Evolutionary conservation across 2,329 filamentous ascomycete species (phyloP), one percentile per base, ranked within the genome.

Genomic region (Trichoderma sp.): DNA sequence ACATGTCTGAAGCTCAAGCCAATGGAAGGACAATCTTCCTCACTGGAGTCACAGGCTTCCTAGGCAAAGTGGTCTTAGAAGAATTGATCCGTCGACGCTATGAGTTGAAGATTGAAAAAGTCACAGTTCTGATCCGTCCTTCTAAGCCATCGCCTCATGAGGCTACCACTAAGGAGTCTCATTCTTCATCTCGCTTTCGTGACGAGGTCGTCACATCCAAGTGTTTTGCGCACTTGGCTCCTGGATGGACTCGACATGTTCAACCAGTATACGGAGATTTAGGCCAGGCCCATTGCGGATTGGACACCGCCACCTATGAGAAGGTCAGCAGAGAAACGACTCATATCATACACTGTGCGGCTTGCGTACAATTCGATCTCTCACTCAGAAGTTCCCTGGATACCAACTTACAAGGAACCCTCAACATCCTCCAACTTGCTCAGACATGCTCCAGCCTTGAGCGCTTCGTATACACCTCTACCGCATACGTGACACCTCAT

Each of bases 11-110:
- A 24, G 2, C 4, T 24, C 47, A 53, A 24, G 47, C n/a, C n/a
- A 53, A 28, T 21, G 18, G 61, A 9, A 63, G 36, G 15, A 21
- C 3, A 30, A 47, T 63, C 34, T 63, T 66, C 30, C 39, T 66
- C 15, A 66, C 63, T 14, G 63, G 63, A 18, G 63, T 15, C n/a
- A 66, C 63, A 18, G 63, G 63, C 0, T 66, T 66, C 30, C 6
- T 66, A 6, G 63, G 63, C 26, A 66, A 56, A 53, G 63, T 66
- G 34, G 63, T 66, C 24, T 26, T 66, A 12, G 63, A 66, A 39
- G 63, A 66, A 4, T 26, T 66, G n/a, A 24, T 53, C 8, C 47
- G 47, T 21, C 47, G 47, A 24, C 47, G n/a, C 8, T 53, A 53
- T 14, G 47, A 53, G 9, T 53, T 53, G 47, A 12, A 24, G 9